These are phyloP conservation scores for Neopestalotiopsis clavispora DNA, from an alignment of 2,329 filamentous ascomycete species.

Conservation along the genomic window DNA sequence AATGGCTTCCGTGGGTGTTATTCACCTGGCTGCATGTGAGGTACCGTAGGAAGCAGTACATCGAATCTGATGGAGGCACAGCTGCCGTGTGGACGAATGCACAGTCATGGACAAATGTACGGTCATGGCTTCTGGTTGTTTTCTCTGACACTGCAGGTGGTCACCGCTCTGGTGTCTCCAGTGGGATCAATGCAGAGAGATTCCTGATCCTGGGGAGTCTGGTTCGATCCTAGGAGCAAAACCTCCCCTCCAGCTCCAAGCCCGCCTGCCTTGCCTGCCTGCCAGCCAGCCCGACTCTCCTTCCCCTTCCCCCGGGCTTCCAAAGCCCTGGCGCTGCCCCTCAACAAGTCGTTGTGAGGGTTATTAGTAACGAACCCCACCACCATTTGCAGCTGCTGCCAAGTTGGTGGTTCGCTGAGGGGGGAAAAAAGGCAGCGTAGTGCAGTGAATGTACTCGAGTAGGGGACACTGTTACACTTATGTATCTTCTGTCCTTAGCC, in stretches of 20 bases:
- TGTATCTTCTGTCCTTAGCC: no score
- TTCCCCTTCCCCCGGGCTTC: background rate
- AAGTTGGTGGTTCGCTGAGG: no score
- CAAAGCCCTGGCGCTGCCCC: background rate
- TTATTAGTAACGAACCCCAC: background rate
- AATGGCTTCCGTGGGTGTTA: no score
- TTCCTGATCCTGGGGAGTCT: conserved; percentile 1
- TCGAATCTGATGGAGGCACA: no score
- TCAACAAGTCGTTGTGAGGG: background rate
- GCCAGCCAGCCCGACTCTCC: background rate
- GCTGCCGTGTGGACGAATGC: no score
- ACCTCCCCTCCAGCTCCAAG: conserved; percentile 12
- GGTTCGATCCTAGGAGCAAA: conserved; percentile 20
- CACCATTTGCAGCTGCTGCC: background rate
- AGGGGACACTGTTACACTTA: no score
- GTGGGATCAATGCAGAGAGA: background rate
- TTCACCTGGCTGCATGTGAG: no score
- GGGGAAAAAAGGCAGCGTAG: no score
- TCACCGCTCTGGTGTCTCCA: background rate
- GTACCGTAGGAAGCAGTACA: no score
- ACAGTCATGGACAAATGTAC: no score
- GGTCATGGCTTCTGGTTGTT: background rate
- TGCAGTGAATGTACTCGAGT: no score
- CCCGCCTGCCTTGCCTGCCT: no score
- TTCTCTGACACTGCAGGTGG: background rate